These are phyloP conservation scores for Podochytrium sp. DNA, from an alignment of 192 early-diverging fungal species.

Conservation along the genomic window DNA sequence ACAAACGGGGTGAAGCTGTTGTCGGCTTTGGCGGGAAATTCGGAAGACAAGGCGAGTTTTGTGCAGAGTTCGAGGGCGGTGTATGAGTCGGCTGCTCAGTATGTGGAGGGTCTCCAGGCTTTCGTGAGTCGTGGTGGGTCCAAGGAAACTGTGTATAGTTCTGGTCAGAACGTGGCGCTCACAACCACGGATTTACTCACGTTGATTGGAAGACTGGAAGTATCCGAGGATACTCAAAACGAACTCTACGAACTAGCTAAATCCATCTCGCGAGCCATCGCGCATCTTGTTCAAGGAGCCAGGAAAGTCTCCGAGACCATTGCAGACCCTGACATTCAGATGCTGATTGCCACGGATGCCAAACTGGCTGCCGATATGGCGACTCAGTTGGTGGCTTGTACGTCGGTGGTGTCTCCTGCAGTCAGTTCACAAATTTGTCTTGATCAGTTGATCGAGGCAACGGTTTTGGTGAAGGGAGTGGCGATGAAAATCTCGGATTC, in stretches of 20 bases:
- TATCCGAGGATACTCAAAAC: constrained; percentile 47
- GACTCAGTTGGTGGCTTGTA: constrained; percentile 44
- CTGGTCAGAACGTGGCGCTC: constrained; percentile 37
- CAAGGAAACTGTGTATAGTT: constrained; percentile 42
- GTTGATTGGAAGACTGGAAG: constrained; percentile 51
- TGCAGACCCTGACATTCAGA: constrained; percentile 37
- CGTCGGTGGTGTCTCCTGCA: constrained; percentile 41
- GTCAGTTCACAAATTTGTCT: constrained; percentile 45
- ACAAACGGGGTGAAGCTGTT: constrained; percentile 60
- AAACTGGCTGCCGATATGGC: constrained; percentile 40
- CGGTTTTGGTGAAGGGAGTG: constrained; percentile 46
- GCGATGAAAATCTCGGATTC: constrained; percentile 34
- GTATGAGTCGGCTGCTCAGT: constrained; percentile 32
- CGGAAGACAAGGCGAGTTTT: constrained; percentile 45
- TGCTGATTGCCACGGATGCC: constrained; percentile 41
- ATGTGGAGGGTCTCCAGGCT: constrained; percentile 45
- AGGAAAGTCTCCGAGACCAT: constrained; percentile 38
- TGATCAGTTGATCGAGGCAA: constrained; percentile 54
- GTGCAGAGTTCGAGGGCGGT: constrained; percentile 42
- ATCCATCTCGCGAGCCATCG: constrained; percentile 40
- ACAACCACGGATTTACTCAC: constrained; percentile 40
- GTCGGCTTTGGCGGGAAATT: constrained; percentile 39
- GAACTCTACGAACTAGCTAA: constrained; percentile 51
- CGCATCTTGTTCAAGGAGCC: constrained; percentile 41
- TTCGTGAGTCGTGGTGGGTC: constrained; percentile 44